Percentiles rank a stretch among this genome's conserved stretches.
These are phyloP conservation scores for Geosmithia morbida DNA, from an alignment of 2,329 filamentous ascomycete species.

Conservation along the genomic window DNA sequence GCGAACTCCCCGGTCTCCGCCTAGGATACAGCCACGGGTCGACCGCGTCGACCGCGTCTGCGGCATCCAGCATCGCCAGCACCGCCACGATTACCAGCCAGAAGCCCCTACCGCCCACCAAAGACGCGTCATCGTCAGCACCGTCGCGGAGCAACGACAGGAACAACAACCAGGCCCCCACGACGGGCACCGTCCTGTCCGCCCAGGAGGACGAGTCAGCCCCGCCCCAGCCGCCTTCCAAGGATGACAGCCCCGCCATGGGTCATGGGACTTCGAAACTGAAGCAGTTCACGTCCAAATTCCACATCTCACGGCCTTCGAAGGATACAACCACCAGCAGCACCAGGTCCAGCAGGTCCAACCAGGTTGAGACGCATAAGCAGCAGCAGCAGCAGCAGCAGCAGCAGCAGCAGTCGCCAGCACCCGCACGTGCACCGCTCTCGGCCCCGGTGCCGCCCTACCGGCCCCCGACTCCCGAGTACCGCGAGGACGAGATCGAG, in stretches of 20 bases:
- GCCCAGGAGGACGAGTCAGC: not conserved
- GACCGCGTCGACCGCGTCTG: constrained; percentile 2
- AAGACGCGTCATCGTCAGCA: not conserved
- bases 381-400: not conserved
- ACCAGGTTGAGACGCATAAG: not conserved
- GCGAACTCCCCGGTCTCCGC: constrained; percentile 32
- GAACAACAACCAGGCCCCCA: not conserved
- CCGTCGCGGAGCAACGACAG: not conserved
- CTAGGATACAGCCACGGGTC: constrained; percentile 33
- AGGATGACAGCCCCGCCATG: constrained; percentile 12
- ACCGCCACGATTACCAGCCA: constrained; percentile 2
- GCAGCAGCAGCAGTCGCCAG: not conserved
- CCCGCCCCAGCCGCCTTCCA: constrained; percentile 5
- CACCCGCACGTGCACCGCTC: not conserved
- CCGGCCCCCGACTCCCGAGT: constrained; percentile 34
- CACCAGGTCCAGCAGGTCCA: constrained; percentile 3
- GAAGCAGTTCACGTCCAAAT: constrained; percentile 13
- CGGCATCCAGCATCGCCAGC: not conserved
- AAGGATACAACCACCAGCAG: constrained; percentile 5
- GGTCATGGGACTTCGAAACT: constrained; percentile 17
- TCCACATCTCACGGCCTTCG: constrained; percentile 9
- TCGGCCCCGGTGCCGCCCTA: not conserved
- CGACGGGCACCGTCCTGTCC: not conserved
- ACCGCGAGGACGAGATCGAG: constrained; percentile 22
- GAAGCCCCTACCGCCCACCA: constrained; percentile 4